A percentile compares a stretch with the other conserved stretches of the same genome.
Conservation (phyloP, 2,329 filamentous ascomycete genomes). For the Exophiala xenobiotica region DNA sequence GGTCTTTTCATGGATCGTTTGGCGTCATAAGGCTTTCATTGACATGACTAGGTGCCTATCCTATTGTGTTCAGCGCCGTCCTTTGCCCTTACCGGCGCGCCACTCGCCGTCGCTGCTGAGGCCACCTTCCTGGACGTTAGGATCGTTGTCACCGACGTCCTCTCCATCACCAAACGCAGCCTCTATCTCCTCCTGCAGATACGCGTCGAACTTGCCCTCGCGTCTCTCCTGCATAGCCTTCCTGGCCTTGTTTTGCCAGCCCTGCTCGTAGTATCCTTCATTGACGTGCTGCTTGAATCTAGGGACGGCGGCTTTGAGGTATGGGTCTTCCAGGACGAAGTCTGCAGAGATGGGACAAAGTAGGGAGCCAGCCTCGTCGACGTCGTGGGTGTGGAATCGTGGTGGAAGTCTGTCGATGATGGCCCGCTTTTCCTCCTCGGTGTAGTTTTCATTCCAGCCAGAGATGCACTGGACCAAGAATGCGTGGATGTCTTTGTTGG, state of each 20-base stretch:
- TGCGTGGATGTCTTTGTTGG: slow-evolving; percentile 21
- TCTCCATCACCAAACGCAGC: slow-evolving; percentile 59
- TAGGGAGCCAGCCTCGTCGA: slow-evolving; percentile 13
- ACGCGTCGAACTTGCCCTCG: slow-evolving; percentile 57
- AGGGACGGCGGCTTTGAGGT: slow-evolving; percentile 26
- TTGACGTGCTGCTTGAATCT: slow-evolving; percentile 57
- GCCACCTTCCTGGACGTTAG: slow-evolving; percentile 2
- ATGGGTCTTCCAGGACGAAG: slow-evolving; percentile 22
- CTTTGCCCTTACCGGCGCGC: neutral
- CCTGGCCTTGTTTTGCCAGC: slow-evolving; percentile 57
- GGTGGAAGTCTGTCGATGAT: slow-evolving; percentile 26
- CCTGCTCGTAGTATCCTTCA: slow-evolving; percentile 56
- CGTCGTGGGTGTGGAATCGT: slow-evolving; percentile 17
- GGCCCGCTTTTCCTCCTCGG: slow-evolving; percentile 24
- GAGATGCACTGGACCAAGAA: slow-evolving; percentile 26
- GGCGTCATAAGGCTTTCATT: neutral
- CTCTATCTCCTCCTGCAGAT: slow-evolving; percentile 56
- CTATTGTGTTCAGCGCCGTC: neutral
- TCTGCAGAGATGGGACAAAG: slow-evolving; percentile 19
- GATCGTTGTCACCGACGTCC: slow-evolving; percentile 28
- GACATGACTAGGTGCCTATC: neutral
- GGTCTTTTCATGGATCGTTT: neutral
- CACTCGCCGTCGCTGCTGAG: slow-evolving; percentile 18
- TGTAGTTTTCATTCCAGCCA: slow-evolving; percentile 23
- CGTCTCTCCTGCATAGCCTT: slow-evolving; percentile 53